These are phyloP conservation scores for Blastobotrys arbuscula DNA, from an alignment of 1,139 yeast genomes.

Conservation along the genomic window DNA sequence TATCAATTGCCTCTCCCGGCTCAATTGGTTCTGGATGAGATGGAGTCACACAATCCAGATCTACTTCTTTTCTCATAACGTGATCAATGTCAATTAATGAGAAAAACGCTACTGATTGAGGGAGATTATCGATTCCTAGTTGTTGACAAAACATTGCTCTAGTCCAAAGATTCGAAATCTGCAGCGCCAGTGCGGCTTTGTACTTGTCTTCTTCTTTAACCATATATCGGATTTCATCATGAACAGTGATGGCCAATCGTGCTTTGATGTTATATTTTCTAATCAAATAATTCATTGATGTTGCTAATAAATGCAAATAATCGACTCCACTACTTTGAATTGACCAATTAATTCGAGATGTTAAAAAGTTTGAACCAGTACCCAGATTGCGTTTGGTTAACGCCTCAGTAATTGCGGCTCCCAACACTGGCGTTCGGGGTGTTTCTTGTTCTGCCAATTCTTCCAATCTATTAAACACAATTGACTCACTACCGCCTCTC, in stretches of 20 bases:
- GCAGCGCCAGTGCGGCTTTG: slow-evolving; percentile 74
- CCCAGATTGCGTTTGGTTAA: slow-evolving; percentile 59
- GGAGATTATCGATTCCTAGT: slow-evolving; percentile 80
- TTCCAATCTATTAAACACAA: slow-evolving; percentile 84
- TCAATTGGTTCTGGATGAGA: slow-evolving; percentile 69
- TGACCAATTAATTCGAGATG: slow-evolving; percentile 95
- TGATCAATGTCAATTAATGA: slow-evolving; percentile 89
- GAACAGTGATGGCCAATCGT: slow-evolving; percentile 80
- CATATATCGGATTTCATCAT: slow-evolving; percentile 86
- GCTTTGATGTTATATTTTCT: slow-evolving; percentile 66
- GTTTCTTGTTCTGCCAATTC: slow-evolving; percentile 76
- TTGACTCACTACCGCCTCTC: slow-evolving; percentile 92
- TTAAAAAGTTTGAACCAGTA: slow-evolving; percentile 52
- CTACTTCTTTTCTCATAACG: slow-evolving; percentile 84
- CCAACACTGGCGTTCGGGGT: slow-evolving; percentile 88
- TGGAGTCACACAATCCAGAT: slow-evolving; percentile 84
- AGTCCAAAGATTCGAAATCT: slow-evolving; percentile 91
- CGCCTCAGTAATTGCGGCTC: slow-evolving; percentile 91
- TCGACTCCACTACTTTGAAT: slow-evolving; percentile 98
- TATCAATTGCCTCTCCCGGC: slow-evolving; percentile 73
- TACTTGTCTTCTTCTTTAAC: slow-evolving; percentile 69
- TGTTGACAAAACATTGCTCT: slow-evolving; percentile 94
- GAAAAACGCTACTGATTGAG: slow-evolving; percentile 93
- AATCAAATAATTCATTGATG: slow-evolving; percentile 81
- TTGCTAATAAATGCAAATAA: slow-evolving; percentile 75